A percentile compares a stretch with the other conserved stretches of the same genome.
Evolutionary conservation across 306 rosid genomes (phyloP).

Genomic region (Lagenaria siceraria): DNA sequence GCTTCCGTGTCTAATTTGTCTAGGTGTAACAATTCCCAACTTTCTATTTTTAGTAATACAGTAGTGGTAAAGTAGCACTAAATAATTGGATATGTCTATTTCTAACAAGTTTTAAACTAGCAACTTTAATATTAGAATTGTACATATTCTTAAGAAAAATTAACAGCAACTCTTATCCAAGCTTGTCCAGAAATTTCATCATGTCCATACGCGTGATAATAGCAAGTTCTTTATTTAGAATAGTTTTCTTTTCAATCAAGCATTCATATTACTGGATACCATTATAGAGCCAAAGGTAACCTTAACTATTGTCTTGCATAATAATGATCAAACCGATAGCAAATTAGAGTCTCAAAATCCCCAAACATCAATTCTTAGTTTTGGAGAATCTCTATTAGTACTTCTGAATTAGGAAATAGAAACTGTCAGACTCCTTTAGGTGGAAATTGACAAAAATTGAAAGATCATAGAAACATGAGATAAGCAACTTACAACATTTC

Average conservation of each 20-base stretch:
- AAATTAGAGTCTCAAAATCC: neutral
- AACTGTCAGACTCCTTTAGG: neutral
- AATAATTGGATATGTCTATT: neutral
- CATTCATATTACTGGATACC: neutral
- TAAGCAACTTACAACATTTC: constrained; percentile 54
- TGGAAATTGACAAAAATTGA: neutral
- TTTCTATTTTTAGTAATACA: neutral
- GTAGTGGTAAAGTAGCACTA: neutral
- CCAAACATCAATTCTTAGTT: neutral
- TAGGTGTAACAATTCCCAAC: neutral
- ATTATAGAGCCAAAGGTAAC: neutral
- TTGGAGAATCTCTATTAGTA: neutral
- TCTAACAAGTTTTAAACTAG: neutral
- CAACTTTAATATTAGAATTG: neutral
- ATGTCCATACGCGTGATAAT: neutral
- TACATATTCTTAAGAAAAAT: neutral
- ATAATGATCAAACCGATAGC: neutral
- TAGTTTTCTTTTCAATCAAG: neutral
- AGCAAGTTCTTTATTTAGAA: neutral
- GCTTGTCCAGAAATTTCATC: neutral
- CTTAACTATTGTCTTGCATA: neutral
- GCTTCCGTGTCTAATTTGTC: neutral
- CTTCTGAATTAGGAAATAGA: neutral
- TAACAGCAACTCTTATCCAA: neutral
- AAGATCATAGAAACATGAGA: neutral